phyloP scores from a whole-genome alignment of 2,329 filamentous ascomycete genomes.

The Colletotrichum sp. region DNA sequence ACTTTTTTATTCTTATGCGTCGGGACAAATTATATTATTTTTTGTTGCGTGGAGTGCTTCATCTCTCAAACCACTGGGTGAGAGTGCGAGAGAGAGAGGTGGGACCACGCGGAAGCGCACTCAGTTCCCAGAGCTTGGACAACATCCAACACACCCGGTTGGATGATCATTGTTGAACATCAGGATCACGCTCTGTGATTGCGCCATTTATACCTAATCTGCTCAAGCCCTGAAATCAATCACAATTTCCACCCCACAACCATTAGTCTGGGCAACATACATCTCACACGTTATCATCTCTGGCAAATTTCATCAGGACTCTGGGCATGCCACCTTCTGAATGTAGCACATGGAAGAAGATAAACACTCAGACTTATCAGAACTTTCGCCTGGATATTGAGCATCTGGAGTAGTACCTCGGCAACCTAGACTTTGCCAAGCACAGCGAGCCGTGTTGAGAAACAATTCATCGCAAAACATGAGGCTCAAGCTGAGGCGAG shows the following conservation, averaged over 20 bases:
- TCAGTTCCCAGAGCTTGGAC: neutral
- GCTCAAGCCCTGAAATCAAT: neutral
- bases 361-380: neutral
- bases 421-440: neutral
- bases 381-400: neutral
- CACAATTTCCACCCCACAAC: neutral
- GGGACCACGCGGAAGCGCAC: neutral
- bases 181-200: neutral
- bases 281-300: neutral
- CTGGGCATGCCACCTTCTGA: too few species aligned
- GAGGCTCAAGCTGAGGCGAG: neutral
- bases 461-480: neutral
- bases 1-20: too few species aligned
- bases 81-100: too few species aligned
- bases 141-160: neutral
- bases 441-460: neutral
- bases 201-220: neutral
- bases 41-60: too few species aligned
- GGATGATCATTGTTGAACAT: neutral
- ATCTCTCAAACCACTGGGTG: too few species aligned
- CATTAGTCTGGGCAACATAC: neutral
- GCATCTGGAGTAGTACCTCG: neutral
- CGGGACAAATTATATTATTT: too few species aligned
- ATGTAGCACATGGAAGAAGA: neutral
- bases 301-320: neutral